A percentile compares a stretch with the other conserved stretches of the same genome.
These are phyloP conservation scores for Aspergillus clavatus DNA, from an alignment of 2,329 filamentous ascomycete genomes.

Conservation along the genomic window DNA sequence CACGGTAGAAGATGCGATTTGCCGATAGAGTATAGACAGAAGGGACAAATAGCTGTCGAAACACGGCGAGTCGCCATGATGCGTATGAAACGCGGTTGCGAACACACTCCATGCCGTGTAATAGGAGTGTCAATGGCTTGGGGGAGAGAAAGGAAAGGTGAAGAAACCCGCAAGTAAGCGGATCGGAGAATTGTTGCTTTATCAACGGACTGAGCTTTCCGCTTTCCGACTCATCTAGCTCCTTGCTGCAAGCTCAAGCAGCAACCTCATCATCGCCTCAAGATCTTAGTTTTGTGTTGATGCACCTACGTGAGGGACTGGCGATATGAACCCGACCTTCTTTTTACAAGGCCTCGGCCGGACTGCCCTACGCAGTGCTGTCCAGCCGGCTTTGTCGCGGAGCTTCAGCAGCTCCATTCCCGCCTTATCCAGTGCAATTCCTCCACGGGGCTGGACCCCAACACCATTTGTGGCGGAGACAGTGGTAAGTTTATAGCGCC, in stretches of 20 bases:
- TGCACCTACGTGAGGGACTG: too few relatives aligned
- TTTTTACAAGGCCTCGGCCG: conserved; percentile 23
- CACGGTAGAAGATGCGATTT: conserved; percentile 4
- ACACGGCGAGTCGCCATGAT: conserved; percentile 29
- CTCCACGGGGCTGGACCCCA: conserved; percentile 45
- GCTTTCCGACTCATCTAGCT: too few relatives aligned
- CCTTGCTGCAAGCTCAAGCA: too few relatives aligned
- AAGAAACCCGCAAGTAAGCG: conserved; percentile 1
- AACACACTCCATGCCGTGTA: conserved; percentile 24
- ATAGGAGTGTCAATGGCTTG: not conserved
- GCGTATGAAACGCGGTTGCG: conserved; percentile 24
- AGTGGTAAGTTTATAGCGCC: conserved; percentile 43
- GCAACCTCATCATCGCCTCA: too few relatives aligned
- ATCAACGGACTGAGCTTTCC: too few relatives aligned
- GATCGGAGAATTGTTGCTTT: not conserved
- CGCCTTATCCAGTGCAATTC: conserved; percentile 21
- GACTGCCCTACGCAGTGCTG: conserved; percentile 7
- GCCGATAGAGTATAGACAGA: conserved; percentile 1
- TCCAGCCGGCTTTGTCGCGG: conserved; percentile 15
- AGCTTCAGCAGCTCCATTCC: conserved; percentile 28
- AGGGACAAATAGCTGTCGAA: conserved; percentile 19
- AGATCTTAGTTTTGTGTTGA: too few relatives aligned
- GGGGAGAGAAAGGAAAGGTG: not conserved
- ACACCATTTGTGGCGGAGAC: conserved; percentile 54
- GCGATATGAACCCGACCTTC: conserved; percentile 20